These are phyloP conservation scores for Hymenoscyphus albidus DNA, from an alignment of 2,329 filamentous ascomycete genomes.

Conservation along the genomic window DNA sequence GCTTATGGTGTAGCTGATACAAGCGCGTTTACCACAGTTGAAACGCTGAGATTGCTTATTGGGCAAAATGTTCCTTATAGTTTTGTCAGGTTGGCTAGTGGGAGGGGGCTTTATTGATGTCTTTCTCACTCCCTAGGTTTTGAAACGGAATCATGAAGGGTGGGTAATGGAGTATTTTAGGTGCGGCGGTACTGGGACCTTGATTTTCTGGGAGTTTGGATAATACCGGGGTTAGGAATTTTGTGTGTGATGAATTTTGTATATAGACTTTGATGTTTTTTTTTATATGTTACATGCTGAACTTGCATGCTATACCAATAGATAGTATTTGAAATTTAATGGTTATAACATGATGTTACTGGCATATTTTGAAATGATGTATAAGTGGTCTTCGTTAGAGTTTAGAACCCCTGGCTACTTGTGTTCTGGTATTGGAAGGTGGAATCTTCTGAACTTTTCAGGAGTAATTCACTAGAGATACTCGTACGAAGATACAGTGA, in stretches of 20 bases:
- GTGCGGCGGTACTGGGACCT: background rate
- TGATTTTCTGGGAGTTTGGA: background rate
- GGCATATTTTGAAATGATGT: too few relatives aligned
- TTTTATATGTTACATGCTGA: background rate
- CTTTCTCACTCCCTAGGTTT: background rate
- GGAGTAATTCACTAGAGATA: too few relatives aligned
- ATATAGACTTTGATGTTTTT: background rate
- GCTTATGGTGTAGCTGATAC: conserved; percentile 77
- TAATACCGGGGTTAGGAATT: background rate
- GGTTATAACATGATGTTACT: too few relatives aligned
- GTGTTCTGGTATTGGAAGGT: too few relatives aligned
- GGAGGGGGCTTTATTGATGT: conserved; percentile 46
- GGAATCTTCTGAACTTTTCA: too few relatives aligned
- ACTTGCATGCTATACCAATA: conserved; percentile 1
- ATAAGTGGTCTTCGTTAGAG: too few relatives aligned
- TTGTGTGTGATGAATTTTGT: background rate
- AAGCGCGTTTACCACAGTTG: conserved; percentile 78
- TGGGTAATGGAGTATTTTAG: background rate
- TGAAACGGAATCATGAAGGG: background rate
- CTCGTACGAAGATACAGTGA: too few relatives aligned
- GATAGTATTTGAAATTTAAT: conserved; percentile 1
- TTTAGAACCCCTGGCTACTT: too few relatives aligned
- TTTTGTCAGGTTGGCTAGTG: conserved; percentile 73
- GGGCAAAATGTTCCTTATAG: conserved; percentile 86
- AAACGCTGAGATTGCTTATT: conserved; percentile 72